Percentiles rank a stretch among this genome's conserved stretches.
phyloP scores from a whole-genome alignment of 768 basidiomycete genomes.

The Filobasidium floriforme region DNA sequence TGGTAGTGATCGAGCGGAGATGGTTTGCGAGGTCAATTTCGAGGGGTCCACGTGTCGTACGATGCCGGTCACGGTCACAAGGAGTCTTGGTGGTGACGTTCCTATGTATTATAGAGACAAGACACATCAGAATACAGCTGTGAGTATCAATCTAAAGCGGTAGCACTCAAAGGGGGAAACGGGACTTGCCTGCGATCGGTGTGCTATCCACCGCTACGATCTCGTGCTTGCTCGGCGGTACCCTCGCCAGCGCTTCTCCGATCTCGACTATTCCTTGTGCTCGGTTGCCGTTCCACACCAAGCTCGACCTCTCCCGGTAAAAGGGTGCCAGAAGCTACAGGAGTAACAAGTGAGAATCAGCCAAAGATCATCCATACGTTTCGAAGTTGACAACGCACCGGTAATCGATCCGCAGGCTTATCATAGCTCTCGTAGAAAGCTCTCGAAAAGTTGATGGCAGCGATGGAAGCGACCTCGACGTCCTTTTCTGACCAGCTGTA shows the following conservation, averaged over 20 bases:
- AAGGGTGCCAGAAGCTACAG: conserved; percentile 18
- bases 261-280: conserved; percentile 10
- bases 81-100: conserved; percentile 16
- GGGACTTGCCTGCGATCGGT: conserved; percentile 15
- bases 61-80: conserved; percentile 18
- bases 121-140: no score
- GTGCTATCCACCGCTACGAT: conserved; percentile 18
- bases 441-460: conserved; percentile 18
- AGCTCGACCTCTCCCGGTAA: conserved; percentile 12
- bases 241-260: conserved; percentile 12
- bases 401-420: conserved; percentile 18
- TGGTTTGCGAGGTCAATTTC: conserved; percentile 12
- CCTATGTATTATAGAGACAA: conserved; percentile 4
- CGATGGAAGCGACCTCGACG: conserved; percentile 18
- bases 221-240: conserved; percentile 17
- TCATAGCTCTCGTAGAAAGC: conserved; percentile 23
- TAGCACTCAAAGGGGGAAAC: no score
- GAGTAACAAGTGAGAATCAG: background rate
- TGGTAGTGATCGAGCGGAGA: conserved; percentile 6
- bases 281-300: conserved; percentile 19
- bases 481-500: conserved; percentile 22
- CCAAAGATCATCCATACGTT: background rate
- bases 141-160: no score
- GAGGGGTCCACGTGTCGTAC: conserved; percentile 13
- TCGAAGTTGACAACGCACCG: background rate